phyloP scores from a whole-genome alignment of 1,139 yeast genomes.

The Candida neerlandica region DNA sequence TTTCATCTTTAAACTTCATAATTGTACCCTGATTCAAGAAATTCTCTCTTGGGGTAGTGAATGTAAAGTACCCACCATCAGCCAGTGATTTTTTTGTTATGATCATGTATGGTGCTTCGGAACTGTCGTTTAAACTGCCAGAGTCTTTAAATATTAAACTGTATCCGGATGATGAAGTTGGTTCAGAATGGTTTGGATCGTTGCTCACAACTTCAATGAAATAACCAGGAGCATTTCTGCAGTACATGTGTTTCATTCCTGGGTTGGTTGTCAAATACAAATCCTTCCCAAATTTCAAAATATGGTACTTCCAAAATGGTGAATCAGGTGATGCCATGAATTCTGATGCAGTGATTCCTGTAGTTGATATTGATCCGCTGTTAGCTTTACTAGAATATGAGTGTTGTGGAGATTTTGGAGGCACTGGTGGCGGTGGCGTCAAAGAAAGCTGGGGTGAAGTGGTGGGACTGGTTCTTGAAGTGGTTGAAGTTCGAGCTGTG shows the following conservation, averaged over 20 bases:
- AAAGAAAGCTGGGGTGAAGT: background rate
- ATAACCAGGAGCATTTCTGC: constrained; percentile 60
- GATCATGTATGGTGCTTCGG: constrained; percentile 30
- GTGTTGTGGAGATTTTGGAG: constrained; percentile 4
- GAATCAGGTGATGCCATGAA: constrained; percentile 13
- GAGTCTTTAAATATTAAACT: constrained; percentile 36
- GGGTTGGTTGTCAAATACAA: constrained; percentile 64
- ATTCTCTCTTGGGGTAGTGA: constrained; percentile 20
- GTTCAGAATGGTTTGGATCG: constrained; percentile 15
- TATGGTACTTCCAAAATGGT: constrained; percentile 65
- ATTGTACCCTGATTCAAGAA: constrained; percentile 11
- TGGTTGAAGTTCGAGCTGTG: background rate
- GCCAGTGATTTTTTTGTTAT: constrained; percentile 29
- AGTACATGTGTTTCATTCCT: constrained; percentile 52
- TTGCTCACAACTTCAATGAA: constrained; percentile 41
- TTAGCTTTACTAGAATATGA: background rate
- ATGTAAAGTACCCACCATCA: constrained; percentile 36
- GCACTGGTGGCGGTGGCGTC: constrained; percentile 3
- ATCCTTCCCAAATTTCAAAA: constrained; percentile 49
- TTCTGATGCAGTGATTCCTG: background rate
- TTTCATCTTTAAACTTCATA: constrained; percentile 11
- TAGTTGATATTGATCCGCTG: background rate
- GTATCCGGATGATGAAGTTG: constrained; percentile 25
- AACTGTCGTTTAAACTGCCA: constrained; percentile 25
- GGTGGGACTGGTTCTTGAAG: background rate